These are phyloP conservation scores for Colletotrichum echinochloae DNA, from an alignment of 2,329 filamentous ascomycete genomes.

Conservation along the genomic window DNA sequence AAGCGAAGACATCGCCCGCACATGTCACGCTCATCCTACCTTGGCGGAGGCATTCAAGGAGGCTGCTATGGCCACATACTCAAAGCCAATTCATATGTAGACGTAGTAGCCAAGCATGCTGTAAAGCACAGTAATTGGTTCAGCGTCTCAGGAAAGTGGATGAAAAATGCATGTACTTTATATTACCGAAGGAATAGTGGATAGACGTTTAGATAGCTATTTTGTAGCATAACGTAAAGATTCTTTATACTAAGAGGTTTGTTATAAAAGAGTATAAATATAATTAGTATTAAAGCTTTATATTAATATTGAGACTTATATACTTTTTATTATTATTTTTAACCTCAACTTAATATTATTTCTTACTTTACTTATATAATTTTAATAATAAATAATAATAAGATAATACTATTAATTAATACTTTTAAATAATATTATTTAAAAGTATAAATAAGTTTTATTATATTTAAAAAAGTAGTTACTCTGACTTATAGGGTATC, in stretches of 20 bases:
- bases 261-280: no score
- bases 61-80: conserved; percentile 97
- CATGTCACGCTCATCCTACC: conserved; percentile 96
- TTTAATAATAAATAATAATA: no score
- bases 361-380: no score
- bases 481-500: no score
- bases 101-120: background rate
- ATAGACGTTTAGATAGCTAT: conserved; percentile 1
- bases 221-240: conserved; percentile 1
- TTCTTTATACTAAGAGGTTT: background rate
- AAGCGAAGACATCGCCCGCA: conserved; percentile 93
- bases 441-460: background rate
- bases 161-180: conserved; percentile 17
- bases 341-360: no score
- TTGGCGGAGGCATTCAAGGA: conserved; percentile 99
- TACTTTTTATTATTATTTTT: no score
- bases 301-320: no score
- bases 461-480: no score
- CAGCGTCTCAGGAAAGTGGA: conserved; percentile 2
- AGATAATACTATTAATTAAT: no score
- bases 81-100: conserved; percentile 96
- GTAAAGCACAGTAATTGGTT: background rate
- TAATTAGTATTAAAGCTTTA: no score
- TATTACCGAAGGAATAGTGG: conserved; percentile 9
- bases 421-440: no score